Conservation (phyloP, 2,329 filamentous ascomycete species). For the Massarina eburnea region DNA sequence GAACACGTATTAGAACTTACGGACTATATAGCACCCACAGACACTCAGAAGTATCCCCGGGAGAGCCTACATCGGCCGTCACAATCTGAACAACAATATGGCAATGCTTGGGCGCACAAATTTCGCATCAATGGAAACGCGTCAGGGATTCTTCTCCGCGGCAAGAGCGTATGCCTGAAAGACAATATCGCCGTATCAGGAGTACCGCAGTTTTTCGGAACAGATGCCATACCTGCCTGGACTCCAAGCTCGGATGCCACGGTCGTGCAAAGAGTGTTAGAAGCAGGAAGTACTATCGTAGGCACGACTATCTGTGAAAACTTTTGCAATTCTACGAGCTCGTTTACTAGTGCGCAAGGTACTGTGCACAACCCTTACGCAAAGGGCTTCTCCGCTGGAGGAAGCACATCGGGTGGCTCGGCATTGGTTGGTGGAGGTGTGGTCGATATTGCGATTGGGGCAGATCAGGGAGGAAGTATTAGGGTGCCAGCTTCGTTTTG, state of each 20-base stretch:
- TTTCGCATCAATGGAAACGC: slow-evolving; percentile 48
- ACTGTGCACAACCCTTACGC: slow-evolving; percentile 46
- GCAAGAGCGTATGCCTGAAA: slow-evolving; percentile 55
- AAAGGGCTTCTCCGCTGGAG: slow-evolving; percentile 50
- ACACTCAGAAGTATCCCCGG: slow-evolving; percentile 50
- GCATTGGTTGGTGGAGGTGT: slow-evolving; percentile 47
- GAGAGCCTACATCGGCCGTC: slow-evolving; percentile 47
- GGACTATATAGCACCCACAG: slow-evolving; percentile 50
- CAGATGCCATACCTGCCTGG: slow-evolving; percentile 52
- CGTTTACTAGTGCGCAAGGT: slow-evolving; percentile 49
- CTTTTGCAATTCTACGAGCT: slow-evolving; percentile 53
- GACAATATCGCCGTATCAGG: slow-evolving; percentile 59
- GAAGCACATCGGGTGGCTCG: slow-evolving; percentile 49
- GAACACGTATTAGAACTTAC: slow-evolving; percentile 48
- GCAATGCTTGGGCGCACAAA: slow-evolving; percentile 55
- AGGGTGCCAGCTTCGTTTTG: slow-evolving; percentile 41
- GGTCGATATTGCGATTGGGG: slow-evolving; percentile 43
- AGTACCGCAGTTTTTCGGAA: slow-evolving; percentile 57
- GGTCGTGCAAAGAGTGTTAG: slow-evolving; percentile 53
- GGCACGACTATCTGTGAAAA: slow-evolving; percentile 59
- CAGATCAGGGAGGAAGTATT: slow-evolving; percentile 45
- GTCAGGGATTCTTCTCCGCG: slow-evolving; percentile 21
- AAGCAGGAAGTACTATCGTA: slow-evolving; percentile 54
- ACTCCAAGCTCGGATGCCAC: slow-evolving; percentile 57
- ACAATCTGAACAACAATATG: slow-evolving; percentile 36